Conservation (phyloP, 176 grass and related monocot species). For the Phoenix roebelenii region DNA sequence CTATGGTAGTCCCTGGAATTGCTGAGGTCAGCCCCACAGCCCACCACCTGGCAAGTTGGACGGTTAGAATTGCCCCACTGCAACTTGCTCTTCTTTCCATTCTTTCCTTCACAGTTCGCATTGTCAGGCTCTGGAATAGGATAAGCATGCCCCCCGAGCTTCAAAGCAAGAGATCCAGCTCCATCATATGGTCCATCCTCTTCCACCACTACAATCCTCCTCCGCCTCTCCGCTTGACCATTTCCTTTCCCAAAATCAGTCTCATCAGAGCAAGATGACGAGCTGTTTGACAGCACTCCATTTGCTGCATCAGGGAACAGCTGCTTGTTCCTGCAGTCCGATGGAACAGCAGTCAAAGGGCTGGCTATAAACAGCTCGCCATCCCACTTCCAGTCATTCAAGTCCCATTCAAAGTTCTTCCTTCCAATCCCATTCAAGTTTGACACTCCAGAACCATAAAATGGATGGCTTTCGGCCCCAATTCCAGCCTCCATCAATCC, state of each 20-base stretch:
- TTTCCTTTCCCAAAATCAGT: slow-evolving; percentile 20
- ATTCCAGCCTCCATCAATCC: slow-evolving; percentile 54
- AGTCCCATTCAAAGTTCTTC: slow-evolving; percentile 38
- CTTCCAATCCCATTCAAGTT: slow-evolving; percentile 27
- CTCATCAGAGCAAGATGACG: slow-evolving; percentile 9
- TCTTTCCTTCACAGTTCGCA: slow-evolving; percentile 27
- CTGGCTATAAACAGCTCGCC: slow-evolving; percentile 35
- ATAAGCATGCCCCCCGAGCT: slow-evolving; percentile 1
- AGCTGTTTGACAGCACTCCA: background rate
- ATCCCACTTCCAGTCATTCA: slow-evolving; percentile 58
- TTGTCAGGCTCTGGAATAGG: slow-evolving; percentile 12
- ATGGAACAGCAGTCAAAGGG: slow-evolving; percentile 5
- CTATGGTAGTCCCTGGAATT: slow-evolving; percentile 68
- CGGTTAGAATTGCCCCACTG: slow-evolving; percentile 7
- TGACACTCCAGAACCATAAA: slow-evolving; percentile 46
- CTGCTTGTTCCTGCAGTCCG: slow-evolving; percentile 22
- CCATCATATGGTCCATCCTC: slow-evolving; percentile 22
- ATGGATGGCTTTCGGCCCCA: slow-evolving; percentile 41
- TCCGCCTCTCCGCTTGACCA: slow-evolving; percentile 41
- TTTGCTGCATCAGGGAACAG: slow-evolving; percentile 2
- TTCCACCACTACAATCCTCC: slow-evolving; percentile 30
- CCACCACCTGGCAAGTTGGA: slow-evolving; percentile 62
- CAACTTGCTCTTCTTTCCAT: slow-evolving; percentile 16
- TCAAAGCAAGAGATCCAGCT: background rate
- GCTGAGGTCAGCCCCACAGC: slow-evolving; percentile 36